Evolutionary conservation across 2,329 filamentous ascomycete species (phyloP).

Genomic region (Phoma herbarum): DNA sequence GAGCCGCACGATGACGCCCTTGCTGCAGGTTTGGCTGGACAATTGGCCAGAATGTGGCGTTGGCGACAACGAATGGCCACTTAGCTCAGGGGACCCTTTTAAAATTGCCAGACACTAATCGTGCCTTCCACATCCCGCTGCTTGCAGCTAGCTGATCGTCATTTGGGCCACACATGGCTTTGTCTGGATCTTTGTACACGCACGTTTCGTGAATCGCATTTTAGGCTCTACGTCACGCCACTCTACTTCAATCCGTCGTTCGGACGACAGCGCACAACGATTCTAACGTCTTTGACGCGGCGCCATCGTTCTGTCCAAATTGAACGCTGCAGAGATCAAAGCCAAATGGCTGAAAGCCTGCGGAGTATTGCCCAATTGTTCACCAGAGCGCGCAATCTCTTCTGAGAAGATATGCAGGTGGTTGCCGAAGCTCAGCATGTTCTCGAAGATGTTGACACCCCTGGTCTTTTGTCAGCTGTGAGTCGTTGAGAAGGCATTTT

Average conservation of each 20-base stretch:
- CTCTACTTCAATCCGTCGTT: neutral
- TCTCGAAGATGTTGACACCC: slow-evolving; percentile 76
- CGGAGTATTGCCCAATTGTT: slow-evolving; percentile 81
- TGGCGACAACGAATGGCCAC: slow-evolving; percentile 12
- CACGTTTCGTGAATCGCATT: slow-evolving; percentile 1
- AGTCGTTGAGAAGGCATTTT: neutral
- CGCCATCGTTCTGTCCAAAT: slow-evolving; percentile 64
- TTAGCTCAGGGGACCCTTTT: slow-evolving; percentile 19
- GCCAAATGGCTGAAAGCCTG: slow-evolving; percentile 82
- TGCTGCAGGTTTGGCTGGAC: slow-evolving; percentile 20
- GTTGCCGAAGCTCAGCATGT: slow-evolving; percentile 79
- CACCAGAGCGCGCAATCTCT: slow-evolving; percentile 77
- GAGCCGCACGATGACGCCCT: slow-evolving; percentile 22
- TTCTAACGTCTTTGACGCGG: slow-evolving; percentile 16
- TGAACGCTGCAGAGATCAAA: slow-evolving; percentile 79
- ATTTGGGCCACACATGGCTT: slow-evolving; percentile 8
- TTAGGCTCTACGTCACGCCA: slow-evolving; percentile 5
- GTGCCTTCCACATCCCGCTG: slow-evolving; percentile 14
- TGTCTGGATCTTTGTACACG: slow-evolving; percentile 10
- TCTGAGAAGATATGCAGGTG: slow-evolving; percentile 82
- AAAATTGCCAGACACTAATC: slow-evolving; percentile 6
- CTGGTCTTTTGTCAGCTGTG: slow-evolving; percentile 26
- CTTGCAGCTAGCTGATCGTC: slow-evolving; percentile 17
- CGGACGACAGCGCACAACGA: slow-evolving; percentile 4
- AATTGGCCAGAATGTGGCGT: slow-evolving; percentile 18